A percentile compares a stretch with the other conserved stretches of the same genome.
phyloP scores from a whole-genome alignment of 2,329 filamentous ascomycete genomes.

The Fusarium sp. region DNA sequence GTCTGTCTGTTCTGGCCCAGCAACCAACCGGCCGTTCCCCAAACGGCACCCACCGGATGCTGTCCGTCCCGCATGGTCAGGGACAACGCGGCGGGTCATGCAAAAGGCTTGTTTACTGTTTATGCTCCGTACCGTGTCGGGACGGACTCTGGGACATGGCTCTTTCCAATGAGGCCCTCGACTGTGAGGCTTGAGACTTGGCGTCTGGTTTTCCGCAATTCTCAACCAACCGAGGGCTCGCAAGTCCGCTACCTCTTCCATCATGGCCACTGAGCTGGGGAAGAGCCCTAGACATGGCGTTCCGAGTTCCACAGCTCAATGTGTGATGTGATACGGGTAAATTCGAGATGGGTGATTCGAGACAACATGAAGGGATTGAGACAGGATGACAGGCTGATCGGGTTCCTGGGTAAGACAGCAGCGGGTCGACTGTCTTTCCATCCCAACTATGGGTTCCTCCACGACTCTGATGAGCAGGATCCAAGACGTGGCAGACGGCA shows the following conservation, averaged over 20 bases:
- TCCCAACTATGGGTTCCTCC: not conserved
- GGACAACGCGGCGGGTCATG: conserved; percentile 37
- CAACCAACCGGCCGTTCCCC: conserved; percentile 28
- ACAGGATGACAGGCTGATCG: conserved; percentile 15
- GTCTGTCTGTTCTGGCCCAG: conserved; percentile 13
- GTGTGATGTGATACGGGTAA: conserved; percentile 3
- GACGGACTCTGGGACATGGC: not conserved
- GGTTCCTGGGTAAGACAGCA: conserved; percentile 23
- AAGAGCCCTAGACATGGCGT: conserved; percentile 10
- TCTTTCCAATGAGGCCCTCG: not conserved
- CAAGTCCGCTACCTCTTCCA: not conserved
- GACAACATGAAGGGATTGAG: conserved; percentile 21
- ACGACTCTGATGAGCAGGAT: not conserved
- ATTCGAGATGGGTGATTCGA: conserved; percentile 1
- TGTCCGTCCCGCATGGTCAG: conserved; percentile 36
- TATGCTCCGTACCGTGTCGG: conserved; percentile 23
- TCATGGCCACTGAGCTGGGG: conserved; percentile 7
- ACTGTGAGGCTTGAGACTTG: conserved; percentile 25
- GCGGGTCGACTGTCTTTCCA: not conserved
- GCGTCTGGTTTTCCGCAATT: conserved; percentile 10
- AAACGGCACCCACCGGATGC: conserved; percentile 31
- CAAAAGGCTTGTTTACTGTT: conserved; percentile 43
- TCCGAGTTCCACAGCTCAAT: not conserved
- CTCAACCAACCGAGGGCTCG: not conserved
- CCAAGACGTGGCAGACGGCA: conserved; percentile 13